Base-by-base conservation (phyloP, 495 filamentous ascomycete genomes). In the Podospora anserina region DNA sequence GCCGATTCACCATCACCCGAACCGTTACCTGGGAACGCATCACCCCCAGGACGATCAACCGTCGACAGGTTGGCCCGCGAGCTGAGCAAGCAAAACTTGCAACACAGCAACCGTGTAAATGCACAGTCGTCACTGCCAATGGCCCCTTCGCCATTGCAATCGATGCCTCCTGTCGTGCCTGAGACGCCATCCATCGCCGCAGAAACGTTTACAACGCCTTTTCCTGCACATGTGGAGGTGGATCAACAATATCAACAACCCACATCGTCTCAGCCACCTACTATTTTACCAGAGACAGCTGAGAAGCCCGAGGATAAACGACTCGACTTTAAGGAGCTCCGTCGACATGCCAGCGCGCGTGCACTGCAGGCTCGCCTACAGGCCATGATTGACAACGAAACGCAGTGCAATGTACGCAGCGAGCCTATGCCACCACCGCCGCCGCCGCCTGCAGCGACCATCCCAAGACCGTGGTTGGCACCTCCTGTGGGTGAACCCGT, bases 21-120 rank as follows among this genome's bases (percentile, higher is more conserved):
- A n/a, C 18, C 57, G 57, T 28, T 59, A 19, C 19, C 61, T 19
- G 18, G 6, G 5, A 55, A 6, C 16, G 26, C 18, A 6, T 57
- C 55, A 54, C 64, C 63, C 3, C 66, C 65, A 0, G 39, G 15
- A 5, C 69, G 64, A 9, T 34, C 68, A 4, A 59, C 53, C 28
- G 68, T 80, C 53, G 77, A 81, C 7, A 71, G 62, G 5, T 68
- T 81, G 61, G 75, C 76, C 20, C 74, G 71, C 66, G 74, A 77
- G 65, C 71, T 81, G 63, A 81, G 78, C 73, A 68, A 71, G 54
- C 79, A 82, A 44, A 75, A 76, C 44, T 69, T 77, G 26, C 75
- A 71, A 66, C 57, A 69, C 23, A 49, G 66, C 56, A 68, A 63
- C 34, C 49, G 30, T 13, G 55, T 20, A 5, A 20, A 28, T 20